phyloP scores from a whole-genome alignment of 176 grass and related monocot genomes.

The Pharus latifolius region DNA sequence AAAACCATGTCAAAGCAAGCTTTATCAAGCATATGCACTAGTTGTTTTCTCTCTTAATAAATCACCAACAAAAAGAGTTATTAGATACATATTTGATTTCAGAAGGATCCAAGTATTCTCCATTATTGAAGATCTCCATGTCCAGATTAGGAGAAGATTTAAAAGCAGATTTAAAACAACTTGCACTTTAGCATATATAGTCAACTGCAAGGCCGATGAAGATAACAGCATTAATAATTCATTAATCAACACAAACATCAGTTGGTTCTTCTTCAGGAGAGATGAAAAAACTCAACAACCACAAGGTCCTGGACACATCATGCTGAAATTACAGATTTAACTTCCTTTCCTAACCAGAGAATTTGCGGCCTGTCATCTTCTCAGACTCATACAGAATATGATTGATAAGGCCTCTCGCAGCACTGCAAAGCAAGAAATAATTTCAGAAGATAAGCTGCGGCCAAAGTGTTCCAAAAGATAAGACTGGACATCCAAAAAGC shows the following conservation, averaged over 20 bases:
- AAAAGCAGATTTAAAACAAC: background rate
- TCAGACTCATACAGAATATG: conserved; percentile 82
- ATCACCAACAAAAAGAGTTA: background rate
- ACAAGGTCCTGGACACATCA: conserved; percentile 2
- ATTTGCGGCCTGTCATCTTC: conserved; percentile 70
- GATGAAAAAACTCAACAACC: conserved; percentile 1
- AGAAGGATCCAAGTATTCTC: background rate
- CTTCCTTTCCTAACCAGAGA: conserved; percentile 47
- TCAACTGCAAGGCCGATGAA: background rate
- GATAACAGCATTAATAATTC: conserved; percentile 14
- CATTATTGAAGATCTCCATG: background rate
- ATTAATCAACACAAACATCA: background rate
- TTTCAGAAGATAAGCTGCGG: background rate
- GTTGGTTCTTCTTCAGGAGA: background rate
- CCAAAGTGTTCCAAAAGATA: conserved; percentile 3
- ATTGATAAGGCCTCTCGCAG: conserved; percentile 93
- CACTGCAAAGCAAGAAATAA: conserved; percentile 51
- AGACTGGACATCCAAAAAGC: background rate
- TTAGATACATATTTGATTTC: background rate
- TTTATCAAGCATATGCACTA: background rate
- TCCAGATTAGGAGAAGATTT: background rate
- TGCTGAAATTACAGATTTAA: background rate
- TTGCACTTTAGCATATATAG: background rate
- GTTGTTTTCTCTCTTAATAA: background rate
- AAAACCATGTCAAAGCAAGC: too few relatives aligned